Evolutionary conservation across 129 eudicot genomes (phyloP).

Genomic region (Silybum marianum): DNA sequence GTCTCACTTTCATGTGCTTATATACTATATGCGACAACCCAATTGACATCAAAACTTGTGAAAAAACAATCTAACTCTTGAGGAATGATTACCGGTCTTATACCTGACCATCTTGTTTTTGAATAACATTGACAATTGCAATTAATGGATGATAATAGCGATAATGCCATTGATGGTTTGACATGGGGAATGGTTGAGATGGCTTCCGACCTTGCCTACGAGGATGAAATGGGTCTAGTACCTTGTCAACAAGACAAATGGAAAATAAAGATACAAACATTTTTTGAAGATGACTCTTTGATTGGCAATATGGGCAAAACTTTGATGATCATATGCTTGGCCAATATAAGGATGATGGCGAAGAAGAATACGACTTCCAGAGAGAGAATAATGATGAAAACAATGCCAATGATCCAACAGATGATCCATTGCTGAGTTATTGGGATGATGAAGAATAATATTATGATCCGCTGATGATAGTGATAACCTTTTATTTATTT

Average conservation of each 20-base stretch:
- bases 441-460: slow-evolving; percentile 1
- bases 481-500: not conserved
- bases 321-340: not conserved
- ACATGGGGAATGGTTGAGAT: not conserved
- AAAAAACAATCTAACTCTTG: not conserved
- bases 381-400: not conserved
- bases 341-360: not conserved
- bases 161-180: not conserved
- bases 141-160: not conserved
- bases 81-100: not conserved
- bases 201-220: not conserved
- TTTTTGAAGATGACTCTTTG: not conserved
- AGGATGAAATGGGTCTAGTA: slow-evolving; percentile 5
- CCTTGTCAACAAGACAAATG: slow-evolving; percentile 6
- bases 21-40: not conserved
- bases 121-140: not conserved
- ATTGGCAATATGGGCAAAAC: not conserved
- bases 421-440: not conserved
- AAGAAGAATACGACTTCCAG: not conserved
- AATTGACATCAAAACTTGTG: slow-evolving; percentile 3
- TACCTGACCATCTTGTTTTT: not conserved
- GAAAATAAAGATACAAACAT: not conserved
- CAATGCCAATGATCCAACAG: not conserved
- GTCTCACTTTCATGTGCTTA: slow-evolving; percentile 17
- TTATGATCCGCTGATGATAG: not conserved